Conservation (phyloP, 345 rosid species). For the Raphanus sativus region DNA sequence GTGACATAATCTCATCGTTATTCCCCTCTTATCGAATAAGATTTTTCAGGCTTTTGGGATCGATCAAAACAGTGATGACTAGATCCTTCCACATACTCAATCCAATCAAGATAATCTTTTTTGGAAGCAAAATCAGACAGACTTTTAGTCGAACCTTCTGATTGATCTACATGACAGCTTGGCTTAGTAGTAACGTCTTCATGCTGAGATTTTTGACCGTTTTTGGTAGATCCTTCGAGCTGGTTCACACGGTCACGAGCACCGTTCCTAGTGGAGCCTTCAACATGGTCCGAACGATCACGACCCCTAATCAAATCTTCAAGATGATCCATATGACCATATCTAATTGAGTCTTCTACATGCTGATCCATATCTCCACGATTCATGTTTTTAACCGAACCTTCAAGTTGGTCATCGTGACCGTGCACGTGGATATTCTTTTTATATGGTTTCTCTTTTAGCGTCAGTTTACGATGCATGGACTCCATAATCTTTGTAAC, state of each 20-base stretch:
- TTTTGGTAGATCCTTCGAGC: slow-evolving; percentile 15
- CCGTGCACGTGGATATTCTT: slow-evolving; percentile 13
- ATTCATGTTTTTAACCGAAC: slow-evolving; percentile 3
- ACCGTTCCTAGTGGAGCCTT: slow-evolving; percentile 9
- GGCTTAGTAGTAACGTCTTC: slow-evolving; percentile 11
- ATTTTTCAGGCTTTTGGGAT: neutral
- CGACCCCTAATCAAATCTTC: slow-evolving; percentile 34
- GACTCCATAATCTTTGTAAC: slow-evolving; percentile 35
- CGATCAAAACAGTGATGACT: slow-evolving; percentile 37
- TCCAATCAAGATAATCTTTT: slow-evolving; percentile 40
- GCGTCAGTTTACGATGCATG: slow-evolving; percentile 36
- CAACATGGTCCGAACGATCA: slow-evolving; percentile 5
- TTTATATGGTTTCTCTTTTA: slow-evolving; percentile 26
- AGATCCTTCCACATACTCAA: slow-evolving; percentile 39
- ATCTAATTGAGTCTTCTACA: slow-evolving; percentile 24
- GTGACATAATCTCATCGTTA: slow-evolving; percentile 22
- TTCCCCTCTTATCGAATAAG: neutral
- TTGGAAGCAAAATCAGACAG: slow-evolving; percentile 24
- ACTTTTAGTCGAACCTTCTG: neutral
- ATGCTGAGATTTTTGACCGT: neutral
- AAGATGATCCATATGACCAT: slow-evolving; percentile 32
- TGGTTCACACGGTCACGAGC: slow-evolving; percentile 6
- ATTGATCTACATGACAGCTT: slow-evolving; percentile 5
- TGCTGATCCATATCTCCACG: slow-evolving; percentile 10
- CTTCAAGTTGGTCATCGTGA: slow-evolving; percentile 29